These are phyloP conservation scores for Epichloe hybrida DNA, from an alignment of 2,329 filamentous ascomycete species.

Conservation along the genomic window DNA sequence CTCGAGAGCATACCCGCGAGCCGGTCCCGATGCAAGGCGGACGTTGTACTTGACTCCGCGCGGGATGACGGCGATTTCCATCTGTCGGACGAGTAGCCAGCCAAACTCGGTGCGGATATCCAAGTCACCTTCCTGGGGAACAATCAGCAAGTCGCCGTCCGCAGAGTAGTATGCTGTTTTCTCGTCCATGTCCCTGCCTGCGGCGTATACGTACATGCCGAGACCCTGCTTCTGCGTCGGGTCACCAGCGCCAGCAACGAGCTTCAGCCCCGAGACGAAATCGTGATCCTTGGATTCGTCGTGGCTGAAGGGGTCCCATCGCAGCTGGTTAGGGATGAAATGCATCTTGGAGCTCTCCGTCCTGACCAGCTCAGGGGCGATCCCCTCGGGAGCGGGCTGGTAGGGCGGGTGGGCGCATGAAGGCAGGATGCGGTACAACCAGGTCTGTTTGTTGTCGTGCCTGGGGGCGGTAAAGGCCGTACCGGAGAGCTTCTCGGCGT, in stretches of 20 bases:
- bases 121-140: conserved; percentile 59
- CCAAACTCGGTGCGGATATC: conserved; percentile 71
- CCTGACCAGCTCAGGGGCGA: conserved; percentile 3
- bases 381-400: conserved; percentile 27
- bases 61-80: conserved; percentile 66
- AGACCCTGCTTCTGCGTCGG: conserved; percentile 65
- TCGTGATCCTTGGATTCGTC: conserved; percentile 38
- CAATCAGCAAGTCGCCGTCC: conserved; percentile 66
- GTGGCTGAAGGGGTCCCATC: conserved; percentile 73
- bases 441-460: conserved; percentile 55
- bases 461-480: conserved; percentile 59
- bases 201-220: conserved; percentile 70
- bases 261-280: conserved; percentile 46
- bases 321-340: conserved; percentile 58
- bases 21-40: conserved; percentile 44
- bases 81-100: conserved; percentile 58
- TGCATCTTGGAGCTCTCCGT: conserved; percentile 17
- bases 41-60: conserved; percentile 64
- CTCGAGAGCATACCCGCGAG: conserved; percentile 62
- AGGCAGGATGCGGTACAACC: conserved; percentile 58
- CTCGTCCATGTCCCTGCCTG: conserved; percentile 61
- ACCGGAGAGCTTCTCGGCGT: conserved; percentile 67
- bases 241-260: conserved; percentile 69
- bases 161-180: conserved; percentile 74
- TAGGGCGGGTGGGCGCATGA: conserved; percentile 48